Percentiles rank a stretch among this genome's conserved stretches.
Evolutionary conservation across 2,329 filamentous ascomycete species (phyloP).

Genomic region (Domatiomyces globalis): DNA sequence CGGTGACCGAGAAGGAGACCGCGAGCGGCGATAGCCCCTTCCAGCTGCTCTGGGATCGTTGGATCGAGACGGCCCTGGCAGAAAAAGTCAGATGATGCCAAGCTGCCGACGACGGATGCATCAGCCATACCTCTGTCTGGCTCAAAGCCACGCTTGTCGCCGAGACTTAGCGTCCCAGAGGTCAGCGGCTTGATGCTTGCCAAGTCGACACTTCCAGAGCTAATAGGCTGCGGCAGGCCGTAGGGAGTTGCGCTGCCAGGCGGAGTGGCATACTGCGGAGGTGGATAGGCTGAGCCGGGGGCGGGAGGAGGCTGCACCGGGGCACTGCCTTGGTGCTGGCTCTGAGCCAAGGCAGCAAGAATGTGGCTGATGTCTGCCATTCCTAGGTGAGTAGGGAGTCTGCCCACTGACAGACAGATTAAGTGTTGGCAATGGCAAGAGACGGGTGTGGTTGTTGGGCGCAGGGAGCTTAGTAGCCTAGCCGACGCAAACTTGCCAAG

Average conservation of each 20-base stretch:
- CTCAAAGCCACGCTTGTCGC: constrained; percentile 34
- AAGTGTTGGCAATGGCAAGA: not conserved
- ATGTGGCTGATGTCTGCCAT: constrained; percentile 36
- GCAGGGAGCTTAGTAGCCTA: not conserved
- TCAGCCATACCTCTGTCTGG: constrained; percentile 22
- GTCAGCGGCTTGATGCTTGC: constrained; percentile 65
- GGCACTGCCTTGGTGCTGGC: constrained; percentile 35
- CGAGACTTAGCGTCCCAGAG: constrained; percentile 68
- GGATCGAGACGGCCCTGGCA: constrained; percentile 2
- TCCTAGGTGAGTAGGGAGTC: not conserved
- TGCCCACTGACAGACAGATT: not conserved
- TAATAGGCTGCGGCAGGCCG: constrained; percentile 27
- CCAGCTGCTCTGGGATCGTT: constrained; percentile 20
- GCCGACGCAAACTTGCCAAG: too few relatives aligned
- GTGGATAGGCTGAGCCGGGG: constrained; percentile 25
- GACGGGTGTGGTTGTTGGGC: not conserved
- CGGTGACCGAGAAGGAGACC: constrained; percentile 58
- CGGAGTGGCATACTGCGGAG: constrained; percentile 30
- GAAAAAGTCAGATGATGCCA: not conserved
- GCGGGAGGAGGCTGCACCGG: constrained; percentile 30
- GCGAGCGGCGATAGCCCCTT: constrained; percentile 46
- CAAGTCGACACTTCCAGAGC: constrained; percentile 62
- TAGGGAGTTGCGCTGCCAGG: constrained; percentile 29
- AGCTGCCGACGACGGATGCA: not conserved
- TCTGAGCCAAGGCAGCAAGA: constrained; percentile 37